These are phyloP conservation scores for Coemansia sp. DNA, from an alignment of 192 early-diverging fungal species.

Conservation along the genomic window DNA sequence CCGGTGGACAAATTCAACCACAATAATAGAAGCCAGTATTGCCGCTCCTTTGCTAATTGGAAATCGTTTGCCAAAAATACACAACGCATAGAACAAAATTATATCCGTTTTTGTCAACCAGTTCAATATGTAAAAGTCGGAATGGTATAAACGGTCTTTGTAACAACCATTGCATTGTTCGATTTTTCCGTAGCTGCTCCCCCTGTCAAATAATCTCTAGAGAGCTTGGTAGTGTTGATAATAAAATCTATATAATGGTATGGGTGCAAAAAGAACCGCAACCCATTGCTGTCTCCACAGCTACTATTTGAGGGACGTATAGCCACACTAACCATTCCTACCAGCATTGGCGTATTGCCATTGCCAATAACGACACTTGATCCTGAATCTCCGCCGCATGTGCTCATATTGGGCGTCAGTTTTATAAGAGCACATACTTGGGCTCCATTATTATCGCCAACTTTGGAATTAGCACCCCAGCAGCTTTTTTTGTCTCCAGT, in stretches of 20 bases:
- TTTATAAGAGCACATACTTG: conserved; percentile 32
- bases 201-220: background rate
- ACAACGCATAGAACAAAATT: no score
- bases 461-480: background rate
- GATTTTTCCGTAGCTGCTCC: conserved; percentile 5
- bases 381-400: conserved; percentile 35
- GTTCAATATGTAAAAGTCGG: no score
- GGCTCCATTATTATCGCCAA: conserved; percentile 22
- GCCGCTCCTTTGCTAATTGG: no score
- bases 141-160: no score
- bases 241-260: background rate
- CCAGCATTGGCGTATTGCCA: background rate
- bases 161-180: conserved; percentile 42
- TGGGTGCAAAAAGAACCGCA: background rate
- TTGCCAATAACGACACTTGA: conserved; percentile 21
- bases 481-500: conserved; percentile 20
- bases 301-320: no score
- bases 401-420: conserved; percentile 22
- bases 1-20: no score
- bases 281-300: no score
- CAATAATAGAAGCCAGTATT: no score
- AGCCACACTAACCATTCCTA: no score
- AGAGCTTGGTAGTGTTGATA: background rate
- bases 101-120: no score
- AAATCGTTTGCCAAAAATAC: no score